Percentiles rank a stretch among this genome's conserved stretches.
Evolutionary conservation across 345 rosid species (phyloP).

Genomic region (Dipteronia dyeriana): DNA sequence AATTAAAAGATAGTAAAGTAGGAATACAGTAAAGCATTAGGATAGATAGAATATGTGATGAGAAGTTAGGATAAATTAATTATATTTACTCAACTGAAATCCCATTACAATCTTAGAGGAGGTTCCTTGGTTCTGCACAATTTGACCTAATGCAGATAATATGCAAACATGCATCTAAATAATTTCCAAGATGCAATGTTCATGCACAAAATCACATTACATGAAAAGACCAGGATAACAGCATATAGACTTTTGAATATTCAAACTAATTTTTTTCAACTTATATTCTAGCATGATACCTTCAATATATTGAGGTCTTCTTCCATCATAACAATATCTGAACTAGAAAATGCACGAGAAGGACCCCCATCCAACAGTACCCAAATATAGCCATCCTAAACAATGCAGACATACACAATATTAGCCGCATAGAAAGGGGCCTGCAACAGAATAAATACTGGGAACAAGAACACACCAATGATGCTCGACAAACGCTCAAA

Average conservation of each 20-base stretch:
- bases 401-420: constrained; percentile 21
- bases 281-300: constrained; percentile 33
- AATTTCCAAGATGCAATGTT: not conserved
- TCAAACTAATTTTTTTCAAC: not conserved
- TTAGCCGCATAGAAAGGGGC: constrained; percentile 3
- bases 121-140: not conserved
- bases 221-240: not conserved
- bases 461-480: constrained; percentile 48
- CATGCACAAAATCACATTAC: constrained; percentile 3
- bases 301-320: constrained; percentile 75
- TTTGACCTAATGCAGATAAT: not conserved
- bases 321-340: constrained; percentile 75
- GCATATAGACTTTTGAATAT: not conserved
- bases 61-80: not conserved
- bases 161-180: not conserved
- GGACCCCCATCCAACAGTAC: constrained; percentile 95
- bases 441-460: not conserved
- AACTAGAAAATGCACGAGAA: constrained; percentile 81
- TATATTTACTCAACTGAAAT: not conserved
- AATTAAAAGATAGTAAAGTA: not conserved
- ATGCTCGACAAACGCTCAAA: constrained; percentile 72
- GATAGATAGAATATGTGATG: not conserved
- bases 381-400: constrained; percentile 78
- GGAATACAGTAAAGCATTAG: not conserved
- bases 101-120: not conserved